Evolutionary conservation across 495 filamentous ascomycete genomes (phyloP).

Genomic region (Lophiotrema nucula): DNA sequence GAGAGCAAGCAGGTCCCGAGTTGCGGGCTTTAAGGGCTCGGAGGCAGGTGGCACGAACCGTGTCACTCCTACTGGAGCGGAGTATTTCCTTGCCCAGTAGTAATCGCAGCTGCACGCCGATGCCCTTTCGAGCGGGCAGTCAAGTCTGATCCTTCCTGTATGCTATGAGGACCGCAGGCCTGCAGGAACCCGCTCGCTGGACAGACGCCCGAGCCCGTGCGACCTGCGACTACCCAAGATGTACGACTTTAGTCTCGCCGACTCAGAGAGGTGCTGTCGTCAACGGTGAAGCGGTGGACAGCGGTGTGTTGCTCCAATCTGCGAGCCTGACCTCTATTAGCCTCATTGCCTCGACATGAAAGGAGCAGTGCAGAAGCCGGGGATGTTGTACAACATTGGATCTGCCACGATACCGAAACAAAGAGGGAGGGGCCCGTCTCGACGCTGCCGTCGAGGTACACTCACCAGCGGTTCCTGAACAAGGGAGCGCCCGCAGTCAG

Average conservation of each 20-base stretch:
- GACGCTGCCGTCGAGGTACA: constrained; percentile 16
- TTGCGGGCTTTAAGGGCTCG: constrained; percentile 3
- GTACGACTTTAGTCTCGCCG: constrained; percentile 1
- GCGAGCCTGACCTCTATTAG: constrained; percentile 20
- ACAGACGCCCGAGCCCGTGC: constrained; percentile 9
- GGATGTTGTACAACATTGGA: constrained; percentile 28
- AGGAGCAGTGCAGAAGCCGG: constrained; percentile 21
- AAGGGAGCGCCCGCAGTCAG: constrained; percentile 19
- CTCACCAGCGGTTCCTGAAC: constrained; percentile 28
- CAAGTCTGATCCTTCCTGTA: not conserved
- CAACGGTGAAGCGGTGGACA: not conserved
- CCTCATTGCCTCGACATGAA: constrained; percentile 8
- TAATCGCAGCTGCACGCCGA: constrained; percentile 19
- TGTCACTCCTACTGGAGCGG: constrained; percentile 12
- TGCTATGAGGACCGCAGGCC: constrained; percentile 10
- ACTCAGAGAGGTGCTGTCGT: constrained; percentile 3
- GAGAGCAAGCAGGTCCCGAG: not conserved
- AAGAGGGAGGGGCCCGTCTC: constrained; percentile 27
- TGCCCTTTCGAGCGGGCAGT: constrained; percentile 13
- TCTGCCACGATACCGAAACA: constrained; percentile 32
- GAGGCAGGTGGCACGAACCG: constrained; percentile 27
- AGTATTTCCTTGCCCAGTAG: constrained; percentile 15
- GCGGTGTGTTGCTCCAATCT: constrained; percentile 10
- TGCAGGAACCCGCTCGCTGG: constrained; percentile 26
- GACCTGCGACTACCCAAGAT: constrained; percentile 14